Evolutionary conservation across 108 stramenopile genomes (phyloP).

Genomic region (Cyclostephanos invisitatus): DNA sequence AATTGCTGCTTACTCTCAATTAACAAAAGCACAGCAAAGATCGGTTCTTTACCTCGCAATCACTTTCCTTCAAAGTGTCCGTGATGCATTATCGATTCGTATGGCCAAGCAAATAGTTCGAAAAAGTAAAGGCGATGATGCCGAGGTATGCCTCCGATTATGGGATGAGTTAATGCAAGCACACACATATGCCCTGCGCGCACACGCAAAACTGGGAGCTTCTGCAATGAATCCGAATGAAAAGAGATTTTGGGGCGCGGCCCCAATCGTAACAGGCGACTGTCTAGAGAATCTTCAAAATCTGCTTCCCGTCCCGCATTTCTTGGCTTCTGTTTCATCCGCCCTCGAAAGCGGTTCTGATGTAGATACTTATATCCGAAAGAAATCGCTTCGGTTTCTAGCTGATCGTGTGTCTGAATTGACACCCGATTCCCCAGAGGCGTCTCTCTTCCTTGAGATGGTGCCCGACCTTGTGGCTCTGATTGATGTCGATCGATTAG

Average conservation of each 20-base stretch:
- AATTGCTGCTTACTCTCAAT: slow-evolving; percentile 22
- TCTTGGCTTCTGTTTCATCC: slow-evolving; percentile 75
- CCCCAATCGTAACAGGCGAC: slow-evolving; percentile 50
- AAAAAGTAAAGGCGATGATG: slow-evolving; percentile 42
- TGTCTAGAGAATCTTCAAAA: slow-evolving; percentile 59
- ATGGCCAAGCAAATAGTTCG: slow-evolving; percentile 47
- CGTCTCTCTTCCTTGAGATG: slow-evolving; percentile 73
- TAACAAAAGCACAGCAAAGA: slow-evolving; percentile 33
- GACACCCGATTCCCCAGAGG: slow-evolving; percentile 55
- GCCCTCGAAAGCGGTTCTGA: slow-evolving; percentile 56
- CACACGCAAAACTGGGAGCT: slow-evolving; percentile 28
- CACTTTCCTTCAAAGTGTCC: slow-evolving; percentile 39
- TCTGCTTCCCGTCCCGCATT: slow-evolving; percentile 71
- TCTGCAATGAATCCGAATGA: slow-evolving; percentile 23
- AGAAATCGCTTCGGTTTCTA: slow-evolving; percentile 62
- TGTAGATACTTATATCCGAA: slow-evolving; percentile 57
- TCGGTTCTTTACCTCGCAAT: slow-evolving; percentile 39
- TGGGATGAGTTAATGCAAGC: slow-evolving; percentile 77
- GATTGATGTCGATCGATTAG: slow-evolving; percentile 11
- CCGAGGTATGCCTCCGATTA: slow-evolving; percentile 56
- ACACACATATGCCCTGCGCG: slow-evolving; percentile 48
- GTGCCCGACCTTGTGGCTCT: slow-evolving; percentile 64
- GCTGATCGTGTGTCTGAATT: slow-evolving; percentile 66
- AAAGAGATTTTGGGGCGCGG: slow-evolving; percentile 55
- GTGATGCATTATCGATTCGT: slow-evolving; percentile 38